Conservation (phyloP, 1,284 basidiomycete species). For the Lentinus polychrous region DNA sequence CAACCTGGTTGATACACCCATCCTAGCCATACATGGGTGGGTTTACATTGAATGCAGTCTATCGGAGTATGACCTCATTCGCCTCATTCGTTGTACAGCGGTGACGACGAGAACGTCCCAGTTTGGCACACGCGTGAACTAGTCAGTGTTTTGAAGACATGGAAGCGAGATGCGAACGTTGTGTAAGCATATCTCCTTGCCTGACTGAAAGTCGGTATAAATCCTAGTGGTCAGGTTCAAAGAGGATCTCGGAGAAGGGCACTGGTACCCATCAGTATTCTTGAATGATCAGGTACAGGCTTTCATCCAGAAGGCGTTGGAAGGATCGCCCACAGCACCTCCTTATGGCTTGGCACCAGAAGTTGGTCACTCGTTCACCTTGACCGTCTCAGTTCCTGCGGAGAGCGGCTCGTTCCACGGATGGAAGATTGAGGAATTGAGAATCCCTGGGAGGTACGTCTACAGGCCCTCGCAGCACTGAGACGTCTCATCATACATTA, state of each 20-base stretch:
- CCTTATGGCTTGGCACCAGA: too few relatives aligned
- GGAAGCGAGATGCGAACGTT: constrained; percentile 43
- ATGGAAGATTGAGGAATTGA: constrained; percentile 49
- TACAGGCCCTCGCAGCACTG: too few relatives aligned
- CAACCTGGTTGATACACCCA: constrained; percentile 63
- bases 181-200: constrained; percentile 33
- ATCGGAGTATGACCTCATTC: background rate
- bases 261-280: constrained; percentile 67
- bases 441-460: constrained; percentile 53
- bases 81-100: constrained; percentile 31
- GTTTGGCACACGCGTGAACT: constrained; percentile 71
- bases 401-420: constrained; percentile 64
- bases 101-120: constrained; percentile 73
- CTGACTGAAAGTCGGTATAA: background rate
- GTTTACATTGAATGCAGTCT: constrained; percentile 15
- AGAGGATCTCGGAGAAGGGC: constrained; percentile 57
- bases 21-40: constrained; percentile 76
- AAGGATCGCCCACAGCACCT: background rate
- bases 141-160: constrained; percentile 49
- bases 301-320: constrained; percentile 40
- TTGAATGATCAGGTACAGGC: constrained; percentile 44
- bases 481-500: background rate
- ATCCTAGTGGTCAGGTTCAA: constrained; percentile 34
- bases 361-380: constrained; percentile 40
- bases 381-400: constrained; percentile 58